Evolutionary conservation across 441 rosid species (phyloP), one percentile per base, ranked within the genome.

Genomic region (Macaranga tanarius): DNA sequence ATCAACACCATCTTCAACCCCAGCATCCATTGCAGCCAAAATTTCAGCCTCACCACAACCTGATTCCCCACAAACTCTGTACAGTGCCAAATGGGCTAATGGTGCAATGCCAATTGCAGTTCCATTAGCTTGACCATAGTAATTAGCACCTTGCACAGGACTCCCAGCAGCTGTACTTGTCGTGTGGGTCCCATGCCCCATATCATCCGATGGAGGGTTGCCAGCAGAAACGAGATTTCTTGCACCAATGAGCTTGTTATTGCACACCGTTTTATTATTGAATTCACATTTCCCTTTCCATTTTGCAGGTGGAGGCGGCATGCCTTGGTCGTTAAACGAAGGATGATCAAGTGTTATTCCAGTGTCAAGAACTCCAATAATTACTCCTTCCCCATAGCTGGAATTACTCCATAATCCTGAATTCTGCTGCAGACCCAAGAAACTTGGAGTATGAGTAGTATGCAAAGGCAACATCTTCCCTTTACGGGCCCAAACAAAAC

Each of bases 101-200:
- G 89, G 81, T 17, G 89, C 87, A 62, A 86, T 83, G 20, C 93
- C 89, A 72, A 80, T 73, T 3, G 91, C 87, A 40, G 77, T 64
- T 44, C 91, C 93, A 55, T 74, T 78, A 23, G 84, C 86, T 45
- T 85, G 74, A 12, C 89, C 88, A 52, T 60, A 70, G 20, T 72
- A 83, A 73, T 69, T 84, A 6, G 79, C 89, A 44, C 74, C 74
- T 62, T 75, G 58, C 2, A 87, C 88, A 0, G 75, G 59, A 31
- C 69, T 74, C 28, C 93, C 91, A n/a, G 82, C 83, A 15, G 89
- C 87, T 26, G 77, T 87, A 1, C 86, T 79, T 10, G 91, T 74
- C 20, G 91, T 87, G 75, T 85, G 89, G 40, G 88, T 87, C 20
- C 89, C 88, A 59, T 85, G 93, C 19, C 86, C 87, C 0, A 45